Conservation (phyloP, 805 yeast genomes). For the Lipomyces yamanashiensis region DNA sequence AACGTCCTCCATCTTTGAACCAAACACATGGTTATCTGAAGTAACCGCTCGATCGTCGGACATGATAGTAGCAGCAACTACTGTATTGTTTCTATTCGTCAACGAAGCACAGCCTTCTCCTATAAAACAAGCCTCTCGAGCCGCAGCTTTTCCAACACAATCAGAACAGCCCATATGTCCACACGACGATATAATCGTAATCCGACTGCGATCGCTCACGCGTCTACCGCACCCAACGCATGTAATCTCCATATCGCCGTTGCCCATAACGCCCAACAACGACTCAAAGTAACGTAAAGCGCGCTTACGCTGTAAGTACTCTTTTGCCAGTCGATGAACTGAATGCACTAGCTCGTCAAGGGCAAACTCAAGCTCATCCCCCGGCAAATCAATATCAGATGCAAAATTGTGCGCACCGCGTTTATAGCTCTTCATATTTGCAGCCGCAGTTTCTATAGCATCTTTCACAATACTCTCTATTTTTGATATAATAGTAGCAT, state of each 20-base stretch:
- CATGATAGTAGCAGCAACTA: not conserved
- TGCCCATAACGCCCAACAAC: not conserved
- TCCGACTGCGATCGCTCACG: not conserved
- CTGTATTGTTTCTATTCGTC: conserved; percentile 2
- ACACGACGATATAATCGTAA: conserved; percentile 14
- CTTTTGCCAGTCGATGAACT: conserved; percentile 13
- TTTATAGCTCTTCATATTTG: not conserved
- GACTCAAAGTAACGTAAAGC: conserved; percentile 10
- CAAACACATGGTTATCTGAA: conserved; percentile 6
- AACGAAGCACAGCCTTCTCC: conserved; percentile 2
- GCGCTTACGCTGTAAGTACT: conserved; percentile 11
- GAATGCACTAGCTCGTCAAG: conserved; percentile 9
- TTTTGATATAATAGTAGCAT: not conserved
- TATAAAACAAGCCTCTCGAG: conserved; percentile 4
- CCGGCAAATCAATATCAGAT: conserved; percentile 2
- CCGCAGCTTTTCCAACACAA: conserved; percentile 3
- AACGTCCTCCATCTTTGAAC: conserved; percentile 12
- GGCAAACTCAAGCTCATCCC: conserved; percentile 5
- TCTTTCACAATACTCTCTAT: not conserved
- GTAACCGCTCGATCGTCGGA: not conserved
- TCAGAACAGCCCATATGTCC: conserved; percentile 20
- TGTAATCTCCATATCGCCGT: not conserved
- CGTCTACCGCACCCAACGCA: conserved; percentile 8
- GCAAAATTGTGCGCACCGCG: not conserved
- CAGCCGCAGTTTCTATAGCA: not conserved